These are phyloP conservation scores for Smittium culicis DNA, from an alignment of 371 early-diverging fungal genomes.

Conservation along the genomic window DNA sequence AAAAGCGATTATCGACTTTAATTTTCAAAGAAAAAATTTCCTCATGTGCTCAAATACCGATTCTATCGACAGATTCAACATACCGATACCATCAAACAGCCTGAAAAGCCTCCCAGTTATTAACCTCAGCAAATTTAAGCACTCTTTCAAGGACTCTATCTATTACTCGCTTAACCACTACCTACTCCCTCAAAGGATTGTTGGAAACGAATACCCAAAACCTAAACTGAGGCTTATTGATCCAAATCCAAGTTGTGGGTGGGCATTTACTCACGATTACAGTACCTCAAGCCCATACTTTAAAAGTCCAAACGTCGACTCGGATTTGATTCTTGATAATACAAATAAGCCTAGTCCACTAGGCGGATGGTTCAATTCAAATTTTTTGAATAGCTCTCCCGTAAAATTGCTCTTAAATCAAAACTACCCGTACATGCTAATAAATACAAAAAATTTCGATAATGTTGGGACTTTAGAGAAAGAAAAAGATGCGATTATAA, in stretches of 20 bases:
- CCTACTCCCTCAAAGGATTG: constrained; percentile 4
- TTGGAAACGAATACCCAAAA: not conserved
- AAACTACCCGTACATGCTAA: not conserved
- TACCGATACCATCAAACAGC: constrained; percentile 4
- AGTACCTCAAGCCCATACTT: constrained; percentile 33
- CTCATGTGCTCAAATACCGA: constrained; percentile 3
- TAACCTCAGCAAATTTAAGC: not conserved
- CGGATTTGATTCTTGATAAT: constrained; percentile 23
- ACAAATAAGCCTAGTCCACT: not conserved
- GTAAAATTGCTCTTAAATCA: not conserved
- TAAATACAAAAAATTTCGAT: not conserved
- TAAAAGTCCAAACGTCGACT: constrained; percentile 18
- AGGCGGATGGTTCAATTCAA: not conserved
- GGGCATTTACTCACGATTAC: constrained; percentile 38
- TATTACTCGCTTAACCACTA: constrained; percentile 1
- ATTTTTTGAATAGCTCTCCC: not conserved
- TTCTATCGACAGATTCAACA: constrained; percentile 7
- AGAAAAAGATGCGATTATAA: not conserved
- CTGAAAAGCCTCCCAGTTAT: not conserved
- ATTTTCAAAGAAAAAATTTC: constrained; percentile 15
- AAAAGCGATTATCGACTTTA: constrained; percentile 21
- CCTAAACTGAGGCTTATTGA: not conserved
- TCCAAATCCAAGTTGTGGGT: constrained; percentile 25
- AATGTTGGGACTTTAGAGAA: not conserved
- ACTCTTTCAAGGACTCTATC: not conserved